These are phyloP conservation scores for Mediolabrus comicus DNA, from an alignment of 108 stramenopile genomes.

Conservation along the genomic window DNA sequence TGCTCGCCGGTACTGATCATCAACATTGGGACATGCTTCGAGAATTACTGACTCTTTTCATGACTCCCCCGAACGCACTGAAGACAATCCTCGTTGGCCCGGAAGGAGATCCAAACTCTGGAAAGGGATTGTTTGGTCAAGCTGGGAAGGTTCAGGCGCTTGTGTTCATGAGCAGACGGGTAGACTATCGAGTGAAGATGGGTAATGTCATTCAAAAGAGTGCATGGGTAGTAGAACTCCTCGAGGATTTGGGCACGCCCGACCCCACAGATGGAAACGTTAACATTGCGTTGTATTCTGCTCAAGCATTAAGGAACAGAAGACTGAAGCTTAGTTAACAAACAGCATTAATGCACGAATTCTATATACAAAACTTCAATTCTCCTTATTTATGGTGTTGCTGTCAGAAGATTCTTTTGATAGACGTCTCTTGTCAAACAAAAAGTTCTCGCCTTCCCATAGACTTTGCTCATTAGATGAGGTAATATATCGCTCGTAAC, in stretches of 20 bases:
- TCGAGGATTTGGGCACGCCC: conserved; percentile 68
- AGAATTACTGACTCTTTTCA: conserved; percentile 80
- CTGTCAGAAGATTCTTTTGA: conserved; percentile 4
- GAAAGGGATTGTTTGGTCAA: conserved; percentile 78
- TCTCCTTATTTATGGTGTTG: not conserved
- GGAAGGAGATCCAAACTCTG: conserved; percentile 77
- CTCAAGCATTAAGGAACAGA: conserved; percentile 36
- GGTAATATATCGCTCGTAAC: conserved; percentile 45
- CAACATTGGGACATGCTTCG: conserved; percentile 80
- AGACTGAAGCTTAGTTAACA: conserved; percentile 29
- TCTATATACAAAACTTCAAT: not conserved
- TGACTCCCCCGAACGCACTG: conserved; percentile 85
- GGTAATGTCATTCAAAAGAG: conserved; percentile 66
- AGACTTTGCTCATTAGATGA: not conserved
- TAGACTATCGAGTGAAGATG: conserved; percentile 78
- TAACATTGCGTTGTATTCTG: conserved; percentile 58
- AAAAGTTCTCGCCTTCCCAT: conserved; percentile 62
- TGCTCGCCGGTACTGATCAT: conserved; percentile 81
- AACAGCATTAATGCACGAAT: too few species aligned
- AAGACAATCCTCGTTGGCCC: conserved; percentile 81
- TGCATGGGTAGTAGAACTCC: conserved; percentile 68
- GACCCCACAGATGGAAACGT: conserved; percentile 73
- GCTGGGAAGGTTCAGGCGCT: conserved; percentile 75
- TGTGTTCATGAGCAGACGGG: conserved; percentile 81
- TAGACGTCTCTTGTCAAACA: conserved; percentile 63